Base-by-base conservation (phyloP, 2,329 filamentous ascomycete species). In the Penicillium sp. region DNA sequence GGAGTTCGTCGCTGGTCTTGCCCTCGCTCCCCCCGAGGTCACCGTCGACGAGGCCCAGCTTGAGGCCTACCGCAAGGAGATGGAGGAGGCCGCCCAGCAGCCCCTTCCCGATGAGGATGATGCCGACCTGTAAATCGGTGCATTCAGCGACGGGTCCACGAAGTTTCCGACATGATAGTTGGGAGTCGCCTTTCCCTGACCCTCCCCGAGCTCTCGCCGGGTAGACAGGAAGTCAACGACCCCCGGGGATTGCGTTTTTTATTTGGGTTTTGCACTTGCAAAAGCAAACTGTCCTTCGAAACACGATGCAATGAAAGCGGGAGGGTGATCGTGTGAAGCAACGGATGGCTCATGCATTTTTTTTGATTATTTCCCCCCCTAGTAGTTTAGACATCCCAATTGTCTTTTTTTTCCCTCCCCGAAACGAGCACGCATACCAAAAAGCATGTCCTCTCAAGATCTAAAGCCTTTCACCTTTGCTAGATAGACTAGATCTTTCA, bases 41-140 rank as follows among this genome's bases (percentile, higher is more conserved):
- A 81, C 87, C 74, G 91, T 99, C 78, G 91, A 97, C 80, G 84
- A 89, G 79, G 84, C 82, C 52, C 87, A 95, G 63, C 84, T 97
- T 71, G 83, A 85, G 67, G 77, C 91, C 81, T 96, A 96, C 84
- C 81, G 88, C 77, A 81, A 88, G 78, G 94, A 99, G 83, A 96
- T 99, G 91, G 78, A 85, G 59, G 84, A 83, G 47, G 94, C 94
- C 61, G 86, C 89, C 61, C 68, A 83, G 62, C 86, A 89, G 86
- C 92, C 94, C 71, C 90, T 99, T 70, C 94, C 94, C 65, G 92
- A 92, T 72, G 94, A 97, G 85, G 90, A 95, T 65, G 93, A 96
- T 68, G 86, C 91, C 57, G 78, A 80, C 62, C 70, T 80, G 70
- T 80, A 78, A 71, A 71, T 58, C 52, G 55, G 52, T 62, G 53